Percentiles rank a stretch among this genome's conserved stretches.
phyloP scores from a whole-genome alignment of 306 rosid species.

The Prosopis cineraria region DNA sequence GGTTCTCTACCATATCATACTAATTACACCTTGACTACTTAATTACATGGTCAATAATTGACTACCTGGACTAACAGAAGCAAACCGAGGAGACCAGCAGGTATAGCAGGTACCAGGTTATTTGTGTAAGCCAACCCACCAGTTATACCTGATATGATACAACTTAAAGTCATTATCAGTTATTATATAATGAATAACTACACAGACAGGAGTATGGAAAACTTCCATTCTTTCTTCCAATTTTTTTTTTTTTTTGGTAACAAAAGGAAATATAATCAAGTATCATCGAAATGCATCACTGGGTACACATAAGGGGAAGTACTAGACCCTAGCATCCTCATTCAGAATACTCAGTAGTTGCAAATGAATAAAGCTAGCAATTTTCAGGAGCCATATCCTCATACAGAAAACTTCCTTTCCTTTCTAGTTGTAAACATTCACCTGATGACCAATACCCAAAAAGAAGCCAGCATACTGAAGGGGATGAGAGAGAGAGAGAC shows the following conservation, averaged over 20 bases:
- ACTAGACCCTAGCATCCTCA: neutral
- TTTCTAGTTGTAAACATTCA: neutral
- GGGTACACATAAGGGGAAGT: neutral
- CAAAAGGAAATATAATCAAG: neutral
- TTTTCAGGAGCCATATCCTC: neutral
- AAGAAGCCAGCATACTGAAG: constrained; percentile 17
- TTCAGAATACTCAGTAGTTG: neutral
- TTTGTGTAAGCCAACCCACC: constrained; percentile 83
- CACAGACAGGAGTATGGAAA: neutral
- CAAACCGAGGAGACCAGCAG: constrained; percentile 85
- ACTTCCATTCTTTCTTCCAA: neutral
- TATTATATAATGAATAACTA: constrained; percentile 1
- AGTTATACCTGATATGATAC: constrained; percentile 71
- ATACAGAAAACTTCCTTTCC: neutral
- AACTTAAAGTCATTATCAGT: constrained; percentile 18
- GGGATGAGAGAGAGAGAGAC: neutral
- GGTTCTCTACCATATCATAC: neutral
- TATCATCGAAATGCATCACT: neutral
- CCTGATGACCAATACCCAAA: constrained; percentile 8
- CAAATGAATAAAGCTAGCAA: neutral
- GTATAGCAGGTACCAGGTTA: constrained; percentile 77
- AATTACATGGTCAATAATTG: neutral
- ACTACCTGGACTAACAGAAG: constrained; percentile 90
- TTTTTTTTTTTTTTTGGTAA: neutral
- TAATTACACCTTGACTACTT: constrained; percentile 8